Evolutionary conservation across 1,139 yeast species (phyloP).

Genomic region (Lodderomyces elongisporus): DNA sequence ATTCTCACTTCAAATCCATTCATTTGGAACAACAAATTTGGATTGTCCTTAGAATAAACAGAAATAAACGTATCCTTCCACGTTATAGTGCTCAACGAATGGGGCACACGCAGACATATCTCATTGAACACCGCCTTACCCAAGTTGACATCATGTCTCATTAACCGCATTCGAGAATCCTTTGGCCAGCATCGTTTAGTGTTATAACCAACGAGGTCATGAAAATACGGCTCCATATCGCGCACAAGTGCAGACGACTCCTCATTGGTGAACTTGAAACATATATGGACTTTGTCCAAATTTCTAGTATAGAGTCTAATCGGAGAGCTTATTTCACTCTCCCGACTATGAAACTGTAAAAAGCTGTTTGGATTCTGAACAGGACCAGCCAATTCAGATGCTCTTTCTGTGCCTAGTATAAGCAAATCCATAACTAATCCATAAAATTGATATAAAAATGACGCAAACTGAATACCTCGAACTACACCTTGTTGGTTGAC

Average conservation of each 20-base stretch:
- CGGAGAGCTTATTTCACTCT: constrained; percentile 62
- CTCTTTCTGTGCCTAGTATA: constrained; percentile 81
- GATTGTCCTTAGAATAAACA: constrained; percentile 86
- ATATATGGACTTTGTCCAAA: constrained; percentile 73
- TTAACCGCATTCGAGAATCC: constrained; percentile 83
- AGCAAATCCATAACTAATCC: constrained; percentile 81
- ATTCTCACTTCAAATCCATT: constrained; percentile 94
- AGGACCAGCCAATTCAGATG: constrained; percentile 81
- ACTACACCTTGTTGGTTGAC: constrained; percentile 84
- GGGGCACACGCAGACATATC: constrained; percentile 71
- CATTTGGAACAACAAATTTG: constrained; percentile 83
- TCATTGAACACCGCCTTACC: constrained; percentile 96
- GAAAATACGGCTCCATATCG: too few relatives aligned
- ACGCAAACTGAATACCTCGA: constrained; percentile 84
- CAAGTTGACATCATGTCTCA: constrained; percentile 86
- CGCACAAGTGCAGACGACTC: constrained; percentile 75
- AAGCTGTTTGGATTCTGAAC: constrained; percentile 70
- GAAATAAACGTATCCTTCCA: constrained; percentile 86
- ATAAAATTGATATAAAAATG: constrained; percentile 86
- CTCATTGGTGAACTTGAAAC: constrained; percentile 67
- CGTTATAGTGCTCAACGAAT: constrained; percentile 61
- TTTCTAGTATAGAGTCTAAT: constrained; percentile 79
- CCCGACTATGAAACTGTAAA: constrained; percentile 59
- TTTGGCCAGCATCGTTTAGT: constrained; percentile 94
- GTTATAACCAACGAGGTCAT: constrained; percentile 78